Base-by-base conservation (phyloP, 164 flowering plant genomes). In the Stephania cephalantha region DNA sequence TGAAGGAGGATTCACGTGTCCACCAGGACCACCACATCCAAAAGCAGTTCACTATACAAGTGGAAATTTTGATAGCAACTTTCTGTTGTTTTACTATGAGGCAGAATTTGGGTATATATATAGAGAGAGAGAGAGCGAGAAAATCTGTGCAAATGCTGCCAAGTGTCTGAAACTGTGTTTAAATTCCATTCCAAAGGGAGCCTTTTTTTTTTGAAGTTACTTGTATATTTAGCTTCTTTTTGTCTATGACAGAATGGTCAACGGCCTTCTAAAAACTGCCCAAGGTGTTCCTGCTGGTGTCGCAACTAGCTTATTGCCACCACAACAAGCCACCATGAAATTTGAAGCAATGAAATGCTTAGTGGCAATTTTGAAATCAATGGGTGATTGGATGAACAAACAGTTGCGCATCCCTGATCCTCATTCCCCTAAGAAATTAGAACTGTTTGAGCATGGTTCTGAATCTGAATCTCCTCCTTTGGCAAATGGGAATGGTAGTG, bases 311-410 rank as follows among this genome's bases (percentile, higher is more conserved):
- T 76, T 96, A 68, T 78, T 90, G 87, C 97, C 99, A 71, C 95
- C 97, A 52, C 99, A 96, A 84, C 98, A 96, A 61, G 87, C 73
- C 65, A 86, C 91, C 71, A 84, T 96, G 96, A 96, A 92, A 78
- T 86, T 88, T 82, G 98, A 96, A 85, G 99, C 99, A 68, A 91
- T 92, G 98, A 90, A 87, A 79, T 88, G 93, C 85, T 84, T 91
- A 85, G 97, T 92, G 73, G 87, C 91, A 77, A 82, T 92, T 79
- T 79, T 96, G 84, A 90, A 80, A 83, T 91, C 98, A 71, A 92
- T 96, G 98, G 99, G 99, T 70, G 97, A 94, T 77, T 96, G 99
- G 99, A 87, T 91, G 97, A 96, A 92, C 85, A 90, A 90, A 76
- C 98, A 94, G 79, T 85, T 96, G 79, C 89, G 91, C 1, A 90